Percentiles rank a stretch among this genome's conserved stretches.
Evolutionary conservation across 345 rosid species (phyloP).

Genomic region (Eucalyptus pauciflora): DNA sequence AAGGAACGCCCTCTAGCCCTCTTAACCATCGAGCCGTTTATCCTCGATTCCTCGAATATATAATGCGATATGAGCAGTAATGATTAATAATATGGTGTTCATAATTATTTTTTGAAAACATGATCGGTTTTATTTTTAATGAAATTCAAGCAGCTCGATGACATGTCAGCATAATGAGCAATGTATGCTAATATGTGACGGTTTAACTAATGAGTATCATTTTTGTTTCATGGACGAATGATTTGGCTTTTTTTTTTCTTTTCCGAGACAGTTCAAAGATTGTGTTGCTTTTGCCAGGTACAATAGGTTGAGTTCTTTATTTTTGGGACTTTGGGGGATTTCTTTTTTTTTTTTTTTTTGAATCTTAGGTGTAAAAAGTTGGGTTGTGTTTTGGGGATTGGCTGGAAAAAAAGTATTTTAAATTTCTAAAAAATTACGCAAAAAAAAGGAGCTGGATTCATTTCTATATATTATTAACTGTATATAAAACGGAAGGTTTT

Average conservation of each 20-base stretch:
- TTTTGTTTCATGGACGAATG: neutral
- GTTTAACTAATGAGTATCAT: accelerated
- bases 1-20: neutral
- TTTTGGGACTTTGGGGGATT: neutral
- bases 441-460: no score
- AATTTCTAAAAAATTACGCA: no score
- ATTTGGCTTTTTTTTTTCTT: neutral
- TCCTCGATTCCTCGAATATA: neutral
- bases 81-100: neutral
- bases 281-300: neutral
- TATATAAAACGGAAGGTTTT: no score
- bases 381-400: no score
- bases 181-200: neutral
- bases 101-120: no score
- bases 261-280: neutral
- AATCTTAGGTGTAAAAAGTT: neutral
- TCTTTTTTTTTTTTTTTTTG: no score
- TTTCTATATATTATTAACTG: no score
- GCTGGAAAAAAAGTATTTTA: no score
- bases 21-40: neutral
- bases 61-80: no score
- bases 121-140: no score
- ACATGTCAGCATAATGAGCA: neutral
- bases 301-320: neutral
- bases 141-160: neutral